Conservation (phyloP, 2,329 filamentous ascomycete species). For the Magnaporthiopsis poae region DNA sequence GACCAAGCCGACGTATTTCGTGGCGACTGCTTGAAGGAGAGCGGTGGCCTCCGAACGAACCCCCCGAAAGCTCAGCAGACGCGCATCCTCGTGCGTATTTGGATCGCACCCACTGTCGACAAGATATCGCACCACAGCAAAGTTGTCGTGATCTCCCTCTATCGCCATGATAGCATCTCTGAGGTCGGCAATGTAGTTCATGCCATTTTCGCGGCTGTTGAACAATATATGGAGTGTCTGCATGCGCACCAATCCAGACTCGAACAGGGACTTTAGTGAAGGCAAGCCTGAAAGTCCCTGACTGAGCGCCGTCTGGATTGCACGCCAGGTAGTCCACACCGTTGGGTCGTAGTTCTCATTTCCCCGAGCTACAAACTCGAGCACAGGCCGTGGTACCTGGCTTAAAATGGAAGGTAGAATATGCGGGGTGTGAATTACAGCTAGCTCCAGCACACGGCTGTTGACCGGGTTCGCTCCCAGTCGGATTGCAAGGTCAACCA, state of each 20-base stretch:
- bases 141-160: neutral
- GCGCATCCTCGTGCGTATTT: neutral
- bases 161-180: neutral
- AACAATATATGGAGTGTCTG: neutral
- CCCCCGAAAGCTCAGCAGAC: no score
- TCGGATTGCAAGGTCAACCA: neutral
- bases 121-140: neutral
- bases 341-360: accelerated
- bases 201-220: no score
- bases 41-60: neutral
- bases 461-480: neutral
- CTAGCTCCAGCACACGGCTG: neutral
- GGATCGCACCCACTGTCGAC: neutral
- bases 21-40: neutral
- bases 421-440: neutral
- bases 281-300: neutral
- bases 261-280: neutral
- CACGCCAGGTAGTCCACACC: neutral
- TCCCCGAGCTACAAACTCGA: neutral
- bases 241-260: neutral
- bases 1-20: neutral
- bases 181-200: neutral
- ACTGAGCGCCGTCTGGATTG: neutral
- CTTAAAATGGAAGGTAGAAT: neutral
- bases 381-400: neutral